Evolutionary conservation across 805 yeast genomes (phyloP), one percentile per base, ranked within the genome.

Genomic region (Starmerella vitae): DNA sequence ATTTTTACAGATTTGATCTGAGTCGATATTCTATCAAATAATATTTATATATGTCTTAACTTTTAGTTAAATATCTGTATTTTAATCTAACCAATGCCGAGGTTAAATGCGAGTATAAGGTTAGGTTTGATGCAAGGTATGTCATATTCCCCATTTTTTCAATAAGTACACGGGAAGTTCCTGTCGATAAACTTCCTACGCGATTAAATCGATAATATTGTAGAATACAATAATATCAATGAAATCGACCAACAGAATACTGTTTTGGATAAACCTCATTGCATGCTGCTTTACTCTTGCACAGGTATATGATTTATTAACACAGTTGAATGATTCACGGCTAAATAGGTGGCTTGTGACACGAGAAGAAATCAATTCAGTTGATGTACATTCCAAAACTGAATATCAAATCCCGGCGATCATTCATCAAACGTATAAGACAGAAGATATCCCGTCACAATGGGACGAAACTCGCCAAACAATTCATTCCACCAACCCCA

Each of bases 401-500:
- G 30, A 27, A 7, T 8, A 27, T 13, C 7, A 12, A 28, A 83
- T 85, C 33, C 96, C 96, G 28, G 81, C 79, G 53, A 84, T 85
- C 56, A 84, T 86, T 39, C 96, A 86, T 56, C 96, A 86, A 59
- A 86, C 95, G 12, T 86, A 86, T 60, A 85, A 81, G 56, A 79
- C 82, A 17, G 68, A 64, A 12, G 70, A 76, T 17, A 72, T 85
- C 13, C 96, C 96, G 3, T 85, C 75, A 36, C 65, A 70, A 34
- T 86, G 96, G 96, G 65, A 63, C 44, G 70, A 68, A 5, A 84
- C 93, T 21, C 94, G 82, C 53, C 69, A 75, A 55, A 71, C 72
- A 20, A 83, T 94, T 55, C 67, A 73, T 30, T 80, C 79, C 44
- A 61, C 78, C 40, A 93, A 86, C 56, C 88, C 91, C 1, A 95